Evolutionary conservation across 352 stramenopile genomes (phyloP), one percentile per base, ranked within the genome.

Genomic region (Phytophthora sp.): DNA sequence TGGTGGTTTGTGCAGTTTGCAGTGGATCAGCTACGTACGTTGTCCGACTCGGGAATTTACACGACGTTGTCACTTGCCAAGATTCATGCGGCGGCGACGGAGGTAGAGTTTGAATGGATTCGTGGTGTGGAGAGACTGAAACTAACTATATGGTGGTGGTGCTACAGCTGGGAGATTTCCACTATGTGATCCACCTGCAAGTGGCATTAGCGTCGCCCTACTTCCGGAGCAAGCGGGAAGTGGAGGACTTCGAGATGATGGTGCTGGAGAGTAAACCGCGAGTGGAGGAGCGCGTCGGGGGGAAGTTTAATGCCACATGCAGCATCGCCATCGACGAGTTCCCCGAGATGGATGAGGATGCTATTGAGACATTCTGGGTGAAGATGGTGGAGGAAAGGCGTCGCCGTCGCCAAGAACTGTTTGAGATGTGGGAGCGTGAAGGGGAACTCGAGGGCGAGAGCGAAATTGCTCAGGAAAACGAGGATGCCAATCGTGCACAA

Each of bases 241-340:
- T 74, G 10, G 86, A 96, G 58, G 51, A 69, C 6, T 95, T 88
- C 45, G 72, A 92, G 15, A 51, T 95, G 51, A 81, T 97, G 54
- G 83, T 95, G 17, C 83, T 96, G 45, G 78, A 92, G 55, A 75
- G 69, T 17, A 88, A 91, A 28, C 62, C 71, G 2, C 42, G 58
- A 17, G 31, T 72, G 1, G 59, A 73, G n/a, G 52, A 73, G 7
- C 45, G 41, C 13, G 59, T 17, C 15, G 48, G 15, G 4, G 48
- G 37, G n/a, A 54, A 46, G 4, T 57, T 61, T 7, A 84, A 88
- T 46, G 52, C 51, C 17, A 62, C 66, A 6, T 69, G 71, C 8
- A 92, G 74, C 48, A 88, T 96, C 57, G 86, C 87, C 17, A 94
- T 96, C 44, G 81, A 94, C 39, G 74, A 85, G 48, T 95, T 96